Percentiles rank a stretch among this genome's conserved stretches.
phyloP scores from a whole-genome alignment of 805 yeast genomes.

The Lachancea dasiensis region DNA sequence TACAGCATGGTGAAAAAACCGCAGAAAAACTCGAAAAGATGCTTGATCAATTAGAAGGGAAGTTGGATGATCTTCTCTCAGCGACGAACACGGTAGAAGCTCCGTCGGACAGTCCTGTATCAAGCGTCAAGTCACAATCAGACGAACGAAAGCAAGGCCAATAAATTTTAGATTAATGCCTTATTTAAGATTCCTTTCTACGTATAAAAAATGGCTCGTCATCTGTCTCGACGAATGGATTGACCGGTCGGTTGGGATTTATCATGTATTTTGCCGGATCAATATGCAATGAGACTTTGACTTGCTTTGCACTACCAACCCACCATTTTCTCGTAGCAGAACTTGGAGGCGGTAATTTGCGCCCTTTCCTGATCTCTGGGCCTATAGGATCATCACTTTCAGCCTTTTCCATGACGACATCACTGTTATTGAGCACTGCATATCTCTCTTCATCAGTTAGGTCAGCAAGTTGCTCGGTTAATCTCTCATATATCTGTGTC shows the following conservation, averaged over 20 bases:
- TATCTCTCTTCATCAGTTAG: constrained; percentile 36
- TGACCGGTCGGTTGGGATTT: constrained; percentile 63
- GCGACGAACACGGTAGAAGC: too few species aligned
- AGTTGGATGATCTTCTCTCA: constrained; percentile 37
- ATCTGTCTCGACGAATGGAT: constrained; percentile 59
- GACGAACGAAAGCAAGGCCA: too few species aligned
- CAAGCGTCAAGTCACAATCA: too few species aligned
- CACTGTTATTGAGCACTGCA: constrained; percentile 14
- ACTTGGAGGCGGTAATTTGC: constrained; percentile 77
- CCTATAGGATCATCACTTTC: constrained; percentile 19
- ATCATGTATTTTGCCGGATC: constrained; percentile 40
- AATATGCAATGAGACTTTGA: constrained; percentile 52
- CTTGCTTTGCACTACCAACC: constrained; percentile 71
- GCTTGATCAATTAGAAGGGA: constrained; percentile 59
- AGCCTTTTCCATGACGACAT: constrained; percentile 26
- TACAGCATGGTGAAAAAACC: constrained; percentile 64
- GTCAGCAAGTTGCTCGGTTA: constrained; percentile 42
- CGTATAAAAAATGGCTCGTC: constrained; percentile 35
- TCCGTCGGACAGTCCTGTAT: too few species aligned
- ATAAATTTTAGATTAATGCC: not conserved
- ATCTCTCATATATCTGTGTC: constrained; percentile 48
- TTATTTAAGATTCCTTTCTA: constrained; percentile 1
- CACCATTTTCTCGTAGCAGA: constrained; percentile 86
- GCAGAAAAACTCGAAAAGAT: constrained; percentile 55
- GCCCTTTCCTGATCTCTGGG: constrained; percentile 20